Conservation (phyloP, 2,329 filamentous ascomycete genomes). For the Venturia asperata region DNA sequence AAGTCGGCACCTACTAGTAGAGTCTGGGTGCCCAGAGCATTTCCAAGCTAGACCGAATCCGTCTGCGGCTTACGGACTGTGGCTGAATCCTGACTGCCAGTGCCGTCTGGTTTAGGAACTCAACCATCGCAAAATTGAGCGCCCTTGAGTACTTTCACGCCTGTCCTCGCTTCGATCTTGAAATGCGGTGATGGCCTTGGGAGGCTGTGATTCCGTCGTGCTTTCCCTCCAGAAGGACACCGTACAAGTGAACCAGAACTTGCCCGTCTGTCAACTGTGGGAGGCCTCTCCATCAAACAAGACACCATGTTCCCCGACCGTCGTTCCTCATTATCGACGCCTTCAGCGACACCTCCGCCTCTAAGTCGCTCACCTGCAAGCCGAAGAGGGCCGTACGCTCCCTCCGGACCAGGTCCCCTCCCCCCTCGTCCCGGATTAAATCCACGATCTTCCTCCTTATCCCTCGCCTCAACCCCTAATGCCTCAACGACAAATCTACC, state of each 20-base stretch:
- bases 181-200: not conserved
- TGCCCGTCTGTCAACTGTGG: not conserved
- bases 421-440: conserved; percentile 61
- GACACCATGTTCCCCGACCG: conserved; percentile 80
- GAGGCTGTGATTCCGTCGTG: not conserved
- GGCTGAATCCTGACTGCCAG: not conserved
- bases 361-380: not conserved
- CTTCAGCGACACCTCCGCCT: conserved; percentile 53
- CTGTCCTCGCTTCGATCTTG: not conserved
- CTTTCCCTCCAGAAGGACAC: not conserved
- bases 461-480: conserved; percentile 61
- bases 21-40: not conserved
- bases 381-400: conserved; percentile 62
- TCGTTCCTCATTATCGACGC: conserved; percentile 60
- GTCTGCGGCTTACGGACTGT: not conserved
- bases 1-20: conserved; percentile 1
- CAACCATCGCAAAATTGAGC: not conserved
- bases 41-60: not conserved
- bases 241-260: not conserved
- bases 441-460: conserved; percentile 70
- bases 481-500: conserved; percentile 72
- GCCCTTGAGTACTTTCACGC: not conserved
- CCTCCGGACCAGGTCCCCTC: conserved; percentile 45
- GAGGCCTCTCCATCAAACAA: not conserved
- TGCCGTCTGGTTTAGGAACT: no score